These are phyloP conservation scores for Raffaelea arxii DNA, from an alignment of 2,329 filamentous ascomycete species.

Conservation along the genomic window DNA sequence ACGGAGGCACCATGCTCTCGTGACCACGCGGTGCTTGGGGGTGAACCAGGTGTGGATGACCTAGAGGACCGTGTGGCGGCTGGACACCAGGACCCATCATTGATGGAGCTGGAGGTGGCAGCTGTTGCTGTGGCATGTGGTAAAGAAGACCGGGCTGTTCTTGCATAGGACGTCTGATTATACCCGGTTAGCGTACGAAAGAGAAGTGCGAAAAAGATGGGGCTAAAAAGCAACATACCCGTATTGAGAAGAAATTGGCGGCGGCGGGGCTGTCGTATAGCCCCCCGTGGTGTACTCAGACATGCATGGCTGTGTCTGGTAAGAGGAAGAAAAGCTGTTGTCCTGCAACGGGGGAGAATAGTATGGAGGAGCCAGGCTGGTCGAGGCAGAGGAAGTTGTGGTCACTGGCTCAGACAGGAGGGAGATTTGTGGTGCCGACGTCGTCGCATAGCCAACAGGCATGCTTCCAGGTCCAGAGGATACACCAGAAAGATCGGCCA, in stretches of 20 bases:
- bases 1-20: neutral
- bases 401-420: slow-evolving; percentile 40
- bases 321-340: slow-evolving; percentile 20
- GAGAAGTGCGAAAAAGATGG: neutral
- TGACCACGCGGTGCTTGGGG: slow-evolving; percentile 15
- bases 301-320: slow-evolving; percentile 23
- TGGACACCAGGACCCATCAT: slow-evolving; percentile 5
- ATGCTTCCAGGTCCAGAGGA: slow-evolving; percentile 26
- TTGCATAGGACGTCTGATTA: no score
- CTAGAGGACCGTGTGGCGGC: slow-evolving; percentile 4
- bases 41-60: neutral
- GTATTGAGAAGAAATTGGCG: slow-evolving; percentile 20
- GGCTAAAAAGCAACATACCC: slow-evolving; percentile 16
- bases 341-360: slow-evolving; percentile 15
- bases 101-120: slow-evolving; percentile 12
- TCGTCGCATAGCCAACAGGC: slow-evolving; percentile 39
- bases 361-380: slow-evolving; percentile 25
- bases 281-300: slow-evolving; percentile 17
- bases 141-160: slow-evolving; percentile 20
- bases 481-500: slow-evolving; percentile 29
- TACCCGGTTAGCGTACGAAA: neutral
- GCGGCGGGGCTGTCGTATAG: slow-evolving; percentile 16
- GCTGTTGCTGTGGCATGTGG: slow-evolving; percentile 18
- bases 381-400: slow-evolving; percentile 25
- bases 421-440: slow-evolving; percentile 37